phyloP scores from a whole-genome alignment of 78 protist genomes.

The Anaeramoeba ignava region DNA sequence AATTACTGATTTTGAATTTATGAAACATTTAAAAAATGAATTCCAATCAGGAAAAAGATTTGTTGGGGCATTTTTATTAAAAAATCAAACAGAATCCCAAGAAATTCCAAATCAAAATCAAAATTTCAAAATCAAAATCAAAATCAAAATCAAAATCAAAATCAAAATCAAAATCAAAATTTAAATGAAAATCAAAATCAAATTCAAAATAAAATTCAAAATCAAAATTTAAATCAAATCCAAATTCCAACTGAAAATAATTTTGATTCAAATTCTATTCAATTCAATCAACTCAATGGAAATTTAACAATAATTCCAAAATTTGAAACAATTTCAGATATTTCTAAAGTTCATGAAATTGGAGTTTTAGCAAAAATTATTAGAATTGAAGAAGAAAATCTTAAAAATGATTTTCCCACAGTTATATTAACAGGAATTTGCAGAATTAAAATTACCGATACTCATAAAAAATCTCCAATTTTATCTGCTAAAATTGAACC shows the following conservation, averaged over 20 bases:
- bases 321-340: too few species aligned
- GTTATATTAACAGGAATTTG: slow-evolving; percentile 9
- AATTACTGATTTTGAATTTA: slow-evolving; percentile 2
- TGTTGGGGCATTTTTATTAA: too few species aligned
- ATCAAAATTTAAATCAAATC: too few species aligned
- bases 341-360: neutral
- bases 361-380: slow-evolving; percentile 12
- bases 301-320: too few species aligned
- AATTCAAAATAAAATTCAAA: too few species aligned
- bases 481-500: slow-evolving; percentile 2
- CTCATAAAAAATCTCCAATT: neutral
- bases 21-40: neutral
- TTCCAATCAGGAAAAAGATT: neutral
- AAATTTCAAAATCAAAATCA: neutral
- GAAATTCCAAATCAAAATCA: slow-evolving; percentile 7
- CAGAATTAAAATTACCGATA: slow-evolving; percentile 2
- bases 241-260: too few species aligned
- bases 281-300: too few species aligned
- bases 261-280: too few species aligned
- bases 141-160: neutral
- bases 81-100: too few species aligned
- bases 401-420: slow-evolving; percentile 6
- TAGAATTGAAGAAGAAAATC: slow-evolving; percentile 1
- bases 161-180: too few species aligned
- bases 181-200: too few species aligned